Evolutionary conservation across 352 stramenopile genomes (phyloP).

Genomic region (Thraustochytrium sp.): DNA sequence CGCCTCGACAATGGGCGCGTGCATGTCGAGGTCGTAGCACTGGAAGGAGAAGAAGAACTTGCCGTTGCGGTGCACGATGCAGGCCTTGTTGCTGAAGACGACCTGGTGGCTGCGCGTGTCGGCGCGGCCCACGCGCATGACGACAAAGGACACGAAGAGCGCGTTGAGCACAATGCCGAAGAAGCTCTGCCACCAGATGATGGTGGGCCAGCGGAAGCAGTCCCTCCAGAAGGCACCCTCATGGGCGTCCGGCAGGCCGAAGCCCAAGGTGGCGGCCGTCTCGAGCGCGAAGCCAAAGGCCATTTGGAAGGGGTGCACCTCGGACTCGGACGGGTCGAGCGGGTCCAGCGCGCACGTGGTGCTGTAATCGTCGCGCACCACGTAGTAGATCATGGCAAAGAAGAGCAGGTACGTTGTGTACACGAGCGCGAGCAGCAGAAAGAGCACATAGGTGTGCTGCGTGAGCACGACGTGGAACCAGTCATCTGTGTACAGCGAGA

Average conservation of each 20-base stretch:
- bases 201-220: constrained; percentile 4
- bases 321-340: neutral
- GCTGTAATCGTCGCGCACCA: neutral
- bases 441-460: constrained; percentile 42
- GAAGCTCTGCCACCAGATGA: constrained; percentile 38
- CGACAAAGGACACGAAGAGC: constrained; percentile 1
- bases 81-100: constrained; percentile 45
- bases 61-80: constrained; percentile 11
- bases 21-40: constrained; percentile 40
- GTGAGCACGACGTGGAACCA: constrained; percentile 61
- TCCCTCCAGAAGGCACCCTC: constrained; percentile 5
- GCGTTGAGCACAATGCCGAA: constrained; percentile 39
- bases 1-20: constrained; percentile 36
- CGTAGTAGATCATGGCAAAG: constrained; percentile 56
- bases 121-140: constrained; percentile 37
- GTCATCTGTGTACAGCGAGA: constrained; percentile 53
- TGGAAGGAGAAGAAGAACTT: constrained; percentile 40
- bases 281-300: constrained; percentile 32
- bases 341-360: neutral
- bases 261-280: constrained; percentile 31
- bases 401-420: constrained; percentile 57
- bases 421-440: constrained; percentile 51
- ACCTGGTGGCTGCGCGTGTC: constrained; percentile 21
- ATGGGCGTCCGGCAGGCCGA: neutral
- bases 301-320: constrained; percentile 1